Base-by-base conservation (phyloP, 371 early-diverging fungal species). In the Chytridium lagenaria region DNA sequence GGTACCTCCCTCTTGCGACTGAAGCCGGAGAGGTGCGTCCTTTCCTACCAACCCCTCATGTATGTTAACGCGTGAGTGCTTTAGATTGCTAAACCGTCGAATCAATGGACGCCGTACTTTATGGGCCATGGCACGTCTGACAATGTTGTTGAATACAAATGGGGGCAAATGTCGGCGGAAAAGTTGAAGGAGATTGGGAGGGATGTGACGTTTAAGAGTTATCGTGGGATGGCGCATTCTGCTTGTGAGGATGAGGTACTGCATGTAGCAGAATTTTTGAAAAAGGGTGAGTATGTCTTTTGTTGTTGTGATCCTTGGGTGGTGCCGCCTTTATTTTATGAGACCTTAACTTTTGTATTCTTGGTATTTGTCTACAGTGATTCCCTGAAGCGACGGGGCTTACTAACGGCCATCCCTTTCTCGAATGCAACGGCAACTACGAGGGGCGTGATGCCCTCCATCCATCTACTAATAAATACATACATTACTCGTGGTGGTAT, bases 121-220 rank as follows among this genome's bases (percentile, higher is more conserved):
- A 88, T 94, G 87, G 92, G 90, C 37, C 98, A 98, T 73, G 98
- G 98, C 59, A 90, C 90, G 67, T 79, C 76, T 0, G 98, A 98
- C 83, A 80, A 83, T 63, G 92, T 87, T 34, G 93, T 98, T 1
- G 75, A 83, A 16, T 92, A 84, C 78, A 70, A 88, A 39, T 92
- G 88, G 84, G 97, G 95, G 26, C 61, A 86, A 68, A 80, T 86
- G 75, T 90, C 92, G 0, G 86, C 84, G 34, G 89, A 92, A 0
- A 73, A 79, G 38, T 80, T 98, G 26, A 79, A 89, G 71, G 76
- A 88, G 37, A 12, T 85, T 65, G 92, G 92, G 22, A 90, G 90
- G 73, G 78, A 88, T n/a, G 86, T 94, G 40, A 85, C 82, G 1
- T 93, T 94, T 80, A 89, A 90, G 69, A 86, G 90, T 1, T 98